Base-by-base conservation (phyloP, 2,329 filamentous ascomycete genomes). In the Penicillium sp. region DNA sequence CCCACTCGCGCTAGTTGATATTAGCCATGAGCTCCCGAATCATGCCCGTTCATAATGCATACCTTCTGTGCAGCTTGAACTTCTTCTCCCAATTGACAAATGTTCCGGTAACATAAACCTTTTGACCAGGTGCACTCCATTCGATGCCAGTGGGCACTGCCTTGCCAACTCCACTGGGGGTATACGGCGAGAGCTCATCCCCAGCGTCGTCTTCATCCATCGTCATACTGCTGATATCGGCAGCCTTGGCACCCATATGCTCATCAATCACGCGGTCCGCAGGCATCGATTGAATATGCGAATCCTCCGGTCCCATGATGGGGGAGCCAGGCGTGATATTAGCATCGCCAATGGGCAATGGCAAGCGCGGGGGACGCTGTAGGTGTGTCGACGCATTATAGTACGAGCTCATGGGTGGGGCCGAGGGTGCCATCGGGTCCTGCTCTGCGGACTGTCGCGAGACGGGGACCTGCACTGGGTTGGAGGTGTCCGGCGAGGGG, bases 71-170 rank as follows among this genome's bases (percentile, higher is more conserved):
- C 63, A 98, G 75, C 58, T 86, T 82, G 66, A 90, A 94, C 72
- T 97, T 97, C 67, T 86, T 85, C 70, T 94, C 89, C 93, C 93
- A 98, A 67, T 91, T 87, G 60, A 95, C 94, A 65, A 97, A 96
- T 16, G 93, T 97, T 55, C 91, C 91, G 0, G 93, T 98, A 37
- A 98, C 89, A 67, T 95, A 98, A 54, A 97, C 82, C 69, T 90
- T 94, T 47, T 95, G 87, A 48, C 87, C 90, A 42, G 82, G 82
- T 7, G 81, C 79, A 55, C 79, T 80, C 93, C 93, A 98, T 69
- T 94, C 87, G 48, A 98, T 82, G 47, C 80, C 74, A 1, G 88
- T 95, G 1, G 89, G 87, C 34, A 97, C 87, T 6, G 87, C 87
- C 31, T 86, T 85, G 52, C 84, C 80, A 14, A 82, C 82, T 68